Percentiles rank a stretch among this genome's conserved stretches.
Conservation (phyloP, 1,284 basidiomycete species). For the Sporisorium iseilematis-ciliati region DNA sequence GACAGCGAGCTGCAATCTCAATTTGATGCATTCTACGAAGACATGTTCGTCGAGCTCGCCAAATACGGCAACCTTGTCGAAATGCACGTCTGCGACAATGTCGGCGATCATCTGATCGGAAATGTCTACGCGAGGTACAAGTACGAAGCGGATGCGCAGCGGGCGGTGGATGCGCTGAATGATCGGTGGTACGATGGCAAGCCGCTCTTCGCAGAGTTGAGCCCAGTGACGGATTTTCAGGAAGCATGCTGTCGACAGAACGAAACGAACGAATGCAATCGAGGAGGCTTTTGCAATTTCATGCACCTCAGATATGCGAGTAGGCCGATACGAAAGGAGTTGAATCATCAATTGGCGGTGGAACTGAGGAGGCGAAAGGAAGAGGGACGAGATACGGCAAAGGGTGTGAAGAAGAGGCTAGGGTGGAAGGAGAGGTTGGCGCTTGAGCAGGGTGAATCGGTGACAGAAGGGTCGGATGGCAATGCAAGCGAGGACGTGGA, state of each 20-base stretch:
- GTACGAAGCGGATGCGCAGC: constrained; percentile 96
- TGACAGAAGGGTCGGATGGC: neutral
- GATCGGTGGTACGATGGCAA: constrained; percentile 96
- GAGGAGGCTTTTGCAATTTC: constrained; percentile 89
- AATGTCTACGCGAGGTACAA: constrained; percentile 99
- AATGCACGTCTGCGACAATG: constrained; percentile 97
- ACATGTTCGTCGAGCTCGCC: constrained; percentile 79
- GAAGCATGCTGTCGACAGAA: constrained; percentile 96
- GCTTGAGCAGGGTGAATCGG: constrained; percentile 29
- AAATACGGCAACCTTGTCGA: constrained; percentile 96
- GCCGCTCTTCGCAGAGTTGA: constrained; percentile 98
- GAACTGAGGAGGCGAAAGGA: constrained; percentile 53
- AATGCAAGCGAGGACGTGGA: neutral
- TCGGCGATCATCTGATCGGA: constrained; percentile 97
- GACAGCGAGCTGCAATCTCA: constrained; percentile 88
- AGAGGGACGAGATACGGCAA: constrained; percentile 28
- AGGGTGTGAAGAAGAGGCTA: constrained; percentile 25
- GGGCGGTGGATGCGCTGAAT: constrained; percentile 91
- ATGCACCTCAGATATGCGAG: constrained; percentile 80
- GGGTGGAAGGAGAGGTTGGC: constrained; percentile 52
- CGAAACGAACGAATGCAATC: constrained; percentile 76
- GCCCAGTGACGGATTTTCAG: constrained; percentile 97
- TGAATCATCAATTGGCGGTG: constrained; percentile 64
- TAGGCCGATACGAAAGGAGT: constrained; percentile 46
- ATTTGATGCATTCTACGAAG: constrained; percentile 97